Evolutionary conservation across 1,139 yeast species (phyloP), one percentile per base, ranked within the genome.

Genomic region (Taphrina communis): DNA sequence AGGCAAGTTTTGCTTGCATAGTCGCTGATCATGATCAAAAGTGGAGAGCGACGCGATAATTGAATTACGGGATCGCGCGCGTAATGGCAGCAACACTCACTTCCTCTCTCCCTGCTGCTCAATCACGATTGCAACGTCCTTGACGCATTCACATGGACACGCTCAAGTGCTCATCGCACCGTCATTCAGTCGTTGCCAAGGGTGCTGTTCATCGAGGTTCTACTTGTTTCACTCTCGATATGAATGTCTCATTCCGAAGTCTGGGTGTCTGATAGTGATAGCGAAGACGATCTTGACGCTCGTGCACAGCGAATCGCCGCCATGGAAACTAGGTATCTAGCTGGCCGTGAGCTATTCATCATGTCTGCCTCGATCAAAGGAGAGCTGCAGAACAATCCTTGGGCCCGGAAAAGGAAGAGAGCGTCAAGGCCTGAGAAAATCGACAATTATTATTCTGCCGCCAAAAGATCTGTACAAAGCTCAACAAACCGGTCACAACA

Each of bases 351-450:
- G 11, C 48, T 63, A 9, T 63, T 44, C 38, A 63, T 63, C 42
- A 56, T 53, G 55, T 52, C 60, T 12, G 60, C 67, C 46, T 42
- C 52, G 19, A 17, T 63, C 46, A 53, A 46, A 17, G 42, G 46
- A 9, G 51, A 56, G 14, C 19, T 63, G n/a, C 36, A 21, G n/a
- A 35, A 14, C 8, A 63, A 57, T 44, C 67, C 67, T 21, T 63
- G 67, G 67, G 53, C 57, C n/a, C n/a, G 57, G 39, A 61, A 38
- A 38, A 58, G 66, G 50, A 52, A 61, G 50, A 19, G 62, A 25
- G 25, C 4, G 21, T 7, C 35, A 31, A 12, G 19, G 50, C 11
- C 39, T 6, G 53, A 58, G 39, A 36, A 14, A 9, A 44, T 58
- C 12, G 36, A 25, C n/a, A 35, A 31, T 11, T 58, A 44, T 42